A percentile compares a stretch with the other conserved stretches of the same genome.
phyloP scores from a whole-genome alignment of 192 early-diverging fungal species.

The Coemansia sp. region DNA sequence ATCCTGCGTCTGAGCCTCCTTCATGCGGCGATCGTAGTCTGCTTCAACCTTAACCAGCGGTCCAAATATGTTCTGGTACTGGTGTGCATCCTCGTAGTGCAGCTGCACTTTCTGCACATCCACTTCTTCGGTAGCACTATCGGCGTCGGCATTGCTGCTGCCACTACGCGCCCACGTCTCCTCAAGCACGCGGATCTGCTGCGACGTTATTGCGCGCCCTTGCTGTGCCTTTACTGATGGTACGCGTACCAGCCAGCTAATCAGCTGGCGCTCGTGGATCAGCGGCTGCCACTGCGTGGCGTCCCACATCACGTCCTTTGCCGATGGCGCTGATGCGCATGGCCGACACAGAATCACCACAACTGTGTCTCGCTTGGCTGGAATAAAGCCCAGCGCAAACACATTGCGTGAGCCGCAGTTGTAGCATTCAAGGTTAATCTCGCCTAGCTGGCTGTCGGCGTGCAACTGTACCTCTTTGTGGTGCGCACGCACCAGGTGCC shows the following conservation, averaged over 20 bases:
- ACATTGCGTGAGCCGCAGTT: slow-evolving; percentile 94
- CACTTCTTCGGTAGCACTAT: background rate
- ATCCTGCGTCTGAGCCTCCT: slow-evolving; percentile 94
- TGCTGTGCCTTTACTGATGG: slow-evolving; percentile 85
- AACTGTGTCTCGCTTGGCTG: slow-evolving; percentile 96
- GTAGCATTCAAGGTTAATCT: slow-evolving; percentile 95
- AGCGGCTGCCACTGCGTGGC: slow-evolving; percentile 94
- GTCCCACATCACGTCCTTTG: slow-evolving; percentile 97
- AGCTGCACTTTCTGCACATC: slow-evolving; percentile 83
- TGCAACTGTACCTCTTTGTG: slow-evolving; percentile 96
- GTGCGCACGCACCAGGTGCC: slow-evolving; percentile 87
- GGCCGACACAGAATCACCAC: slow-evolving; percentile 95
- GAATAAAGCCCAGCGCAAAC: slow-evolving; percentile 97
- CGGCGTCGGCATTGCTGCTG: slow-evolving; percentile 71
- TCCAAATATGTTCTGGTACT: slow-evolving; percentile 95
- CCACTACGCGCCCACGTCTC: slow-evolving; percentile 84
- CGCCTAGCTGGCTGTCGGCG: slow-evolving; percentile 89
- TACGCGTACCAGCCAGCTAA: slow-evolving; percentile 92
- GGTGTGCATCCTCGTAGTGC: slow-evolving; percentile 94
- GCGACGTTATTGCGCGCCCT: slow-evolving; percentile 77
- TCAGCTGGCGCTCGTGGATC: slow-evolving; percentile 90
- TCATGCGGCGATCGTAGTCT: slow-evolving; percentile 83
- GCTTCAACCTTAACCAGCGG: slow-evolving; percentile 95
- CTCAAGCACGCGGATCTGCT: slow-evolving; percentile 86
- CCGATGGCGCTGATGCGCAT: slow-evolving; percentile 84